Evolutionary conservation across 441 rosid species (phyloP).

Genomic region (Brassica balearica): DNA sequence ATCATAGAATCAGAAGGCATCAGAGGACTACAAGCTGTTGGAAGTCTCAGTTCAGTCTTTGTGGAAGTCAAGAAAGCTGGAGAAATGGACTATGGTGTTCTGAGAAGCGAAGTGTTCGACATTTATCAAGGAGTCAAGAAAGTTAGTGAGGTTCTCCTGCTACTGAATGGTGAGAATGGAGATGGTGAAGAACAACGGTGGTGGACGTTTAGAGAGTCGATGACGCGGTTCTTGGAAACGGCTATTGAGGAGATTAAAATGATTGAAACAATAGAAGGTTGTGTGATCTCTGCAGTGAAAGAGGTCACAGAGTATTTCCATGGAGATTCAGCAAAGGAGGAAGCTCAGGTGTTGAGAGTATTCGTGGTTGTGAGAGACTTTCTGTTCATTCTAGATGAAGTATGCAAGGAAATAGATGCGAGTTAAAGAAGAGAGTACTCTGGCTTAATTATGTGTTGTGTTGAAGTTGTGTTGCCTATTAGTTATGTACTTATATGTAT

Average conservation of each 20-base stretch:
- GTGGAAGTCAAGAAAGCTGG: slow-evolving; percentile 48
- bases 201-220: slow-evolving; percentile 40
- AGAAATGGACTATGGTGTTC: slow-evolving; percentile 44
- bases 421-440: neutral
- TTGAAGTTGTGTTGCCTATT: no score
- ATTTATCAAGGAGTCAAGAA: slow-evolving; percentile 40
- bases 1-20: slow-evolving; percentile 68
- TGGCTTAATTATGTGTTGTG: neutral
- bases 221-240: slow-evolving; percentile 42
- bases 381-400: slow-evolving; percentile 38
- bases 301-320: slow-evolving; percentile 50
- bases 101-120: slow-evolving; percentile 34
- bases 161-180: slow-evolving; percentile 23
- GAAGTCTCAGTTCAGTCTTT: slow-evolving; percentile 38
- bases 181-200: neutral
- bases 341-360: slow-evolving; percentile 48
- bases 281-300: slow-evolving; percentile 38
- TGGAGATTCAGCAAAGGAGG: slow-evolving; percentile 51
- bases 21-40: slow-evolving; percentile 39
- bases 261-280: slow-evolving; percentile 44
- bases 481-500: neutral
- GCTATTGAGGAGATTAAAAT: slow-evolving; percentile 44
- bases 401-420: slow-evolving; percentile 41
- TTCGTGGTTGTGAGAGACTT: slow-evolving; percentile 49
- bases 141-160: slow-evolving; percentile 26